Evolutionary conservation across 2,329 filamentous ascomycete species (phyloP), one percentile per base, ranked within the genome.

Genomic region (Bipolaris sorokiniana): DNA sequence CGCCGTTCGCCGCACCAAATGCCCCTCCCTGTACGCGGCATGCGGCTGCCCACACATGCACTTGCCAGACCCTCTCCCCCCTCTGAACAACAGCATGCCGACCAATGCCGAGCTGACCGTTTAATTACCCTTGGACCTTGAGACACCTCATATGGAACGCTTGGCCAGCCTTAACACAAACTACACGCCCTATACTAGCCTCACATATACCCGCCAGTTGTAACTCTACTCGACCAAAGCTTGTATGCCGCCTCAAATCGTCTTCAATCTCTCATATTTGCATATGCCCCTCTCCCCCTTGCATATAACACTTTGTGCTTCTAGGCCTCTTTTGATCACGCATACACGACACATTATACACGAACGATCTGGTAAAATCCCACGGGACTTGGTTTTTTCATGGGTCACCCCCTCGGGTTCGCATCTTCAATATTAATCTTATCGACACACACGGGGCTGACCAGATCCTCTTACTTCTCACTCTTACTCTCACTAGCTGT

Each of bases 141-240:
- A 62, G 50, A 64, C 53, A 51, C 5, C 48, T 60, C 61, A 61
- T 66, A 61, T 66, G 18, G n/a, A 42, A 16, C 18, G 40, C 34
- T 64, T 64, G 63, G 59, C 61, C 51, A 41, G 52, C 28, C 18
- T 11, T 58, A 16, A 23, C 40, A 28, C 10, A 16, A 40, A 61
- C 57, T 48, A 48, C 46, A 44, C 18, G 45, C 16, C 55, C 62
- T 66, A 72, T 72, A 72, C 23, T 37, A 46, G 60, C 63, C 64
- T 63, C 69, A 72, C 67, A 62, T 74, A 73, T 70, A 71, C 53
- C 65, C 65, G 60, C 40, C 28, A 28, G 38, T 51, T 45, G 31
- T 48, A 52, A 50, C 45, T 54, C 53, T 56, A 44, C 54, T 63
- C 57, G 48, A 57, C 59, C 42, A 62, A 56, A 59, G 64, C 56